phyloP scores from a whole-genome alignment of 495 filamentous ascomycete species.

The Thermochaetoides thermophila region DNA sequence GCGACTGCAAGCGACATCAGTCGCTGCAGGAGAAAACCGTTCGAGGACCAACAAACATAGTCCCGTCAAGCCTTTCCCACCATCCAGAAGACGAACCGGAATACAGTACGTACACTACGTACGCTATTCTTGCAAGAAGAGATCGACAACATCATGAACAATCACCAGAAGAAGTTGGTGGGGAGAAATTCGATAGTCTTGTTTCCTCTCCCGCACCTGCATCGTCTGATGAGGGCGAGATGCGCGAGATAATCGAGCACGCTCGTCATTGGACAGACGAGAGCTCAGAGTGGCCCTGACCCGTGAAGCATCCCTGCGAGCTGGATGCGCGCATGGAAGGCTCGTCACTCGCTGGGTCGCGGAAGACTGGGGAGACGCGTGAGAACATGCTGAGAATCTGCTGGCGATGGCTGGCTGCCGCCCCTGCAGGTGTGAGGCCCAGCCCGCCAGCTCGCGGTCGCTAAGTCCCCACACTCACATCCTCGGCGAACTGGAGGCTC shows the following conservation, averaged over 20 bases:
- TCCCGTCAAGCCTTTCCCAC: too few relatives aligned
- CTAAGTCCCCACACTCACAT: slow-evolving; percentile 13
- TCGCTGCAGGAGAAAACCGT: too few relatives aligned
- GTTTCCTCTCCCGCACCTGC: slow-evolving; percentile 15
- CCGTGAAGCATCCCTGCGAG: slow-evolving; percentile 6
- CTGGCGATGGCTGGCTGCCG: slow-evolving; percentile 3
- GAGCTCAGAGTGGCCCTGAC: slow-evolving; percentile 12
- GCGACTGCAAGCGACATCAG: too few relatives aligned
- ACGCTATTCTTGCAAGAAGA: too few relatives aligned
- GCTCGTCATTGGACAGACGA: slow-evolving; percentile 16
- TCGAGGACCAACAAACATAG: too few relatives aligned
- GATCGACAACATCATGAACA: too few relatives aligned
- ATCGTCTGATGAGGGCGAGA: slow-evolving; percentile 16
- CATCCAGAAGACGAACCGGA: too few relatives aligned
- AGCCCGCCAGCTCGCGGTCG: slow-evolving; percentile 5
- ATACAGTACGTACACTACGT: too few relatives aligned
- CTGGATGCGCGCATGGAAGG: slow-evolving; percentile 10
- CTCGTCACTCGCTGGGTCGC: too few relatives aligned
- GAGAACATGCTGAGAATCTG: slow-evolving; percentile 3
- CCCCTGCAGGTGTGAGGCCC: slow-evolving; percentile 3
- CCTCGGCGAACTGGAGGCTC: slow-evolving; percentile 13
- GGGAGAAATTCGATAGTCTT: slow-evolving; percentile 14
- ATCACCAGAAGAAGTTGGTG: slow-evolving; percentile 1
- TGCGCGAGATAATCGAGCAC: slow-evolving; percentile 10
- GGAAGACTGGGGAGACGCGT: slow-evolving; percentile 1